phyloP scores from a whole-genome alignment of 306 rosid genomes.

The Hippophae gyantsensis region DNA sequence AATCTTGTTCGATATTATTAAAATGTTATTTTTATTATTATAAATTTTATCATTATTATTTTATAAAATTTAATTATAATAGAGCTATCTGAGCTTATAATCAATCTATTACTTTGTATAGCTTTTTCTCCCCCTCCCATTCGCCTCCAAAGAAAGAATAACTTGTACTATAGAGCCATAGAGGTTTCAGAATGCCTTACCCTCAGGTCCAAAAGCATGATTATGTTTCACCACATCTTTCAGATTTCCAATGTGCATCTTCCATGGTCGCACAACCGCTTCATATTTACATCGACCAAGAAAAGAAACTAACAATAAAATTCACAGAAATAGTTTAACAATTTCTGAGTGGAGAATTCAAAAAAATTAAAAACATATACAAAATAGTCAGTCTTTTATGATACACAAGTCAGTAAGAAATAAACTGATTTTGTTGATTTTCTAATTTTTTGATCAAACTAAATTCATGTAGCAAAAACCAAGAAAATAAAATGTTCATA shows the following conservation, averaged over 20 bases:
- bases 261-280: slow-evolving; percentile 8
- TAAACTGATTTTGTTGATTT: neutral
- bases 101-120: neutral
- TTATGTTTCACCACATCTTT: slow-evolving; percentile 20
- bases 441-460: neutral
- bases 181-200: slow-evolving; percentile 23
- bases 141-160: slow-evolving; percentile 14
- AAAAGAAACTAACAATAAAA: slow-evolving; percentile 10
- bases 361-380: no score
- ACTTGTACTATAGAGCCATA: slow-evolving; percentile 15
- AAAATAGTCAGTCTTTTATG: no score
- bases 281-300: slow-evolving; percentile 11
- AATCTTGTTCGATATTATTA: no score
- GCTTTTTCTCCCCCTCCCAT: slow-evolving; percentile 2
- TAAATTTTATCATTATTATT: no score
- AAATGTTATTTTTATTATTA: no score
- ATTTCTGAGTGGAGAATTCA: no score
- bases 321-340: neutral
- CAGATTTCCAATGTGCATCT: slow-evolving; percentile 20
- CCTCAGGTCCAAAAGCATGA: slow-evolving; percentile 20
- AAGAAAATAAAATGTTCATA: no score
- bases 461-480: neutral
- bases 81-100: no score
- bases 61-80: no score
- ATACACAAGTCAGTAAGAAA: neutral